Evolutionary conservation across 768 basidiomycete species (phyloP).

Genomic region (Kwoniella sp.): DNA sequence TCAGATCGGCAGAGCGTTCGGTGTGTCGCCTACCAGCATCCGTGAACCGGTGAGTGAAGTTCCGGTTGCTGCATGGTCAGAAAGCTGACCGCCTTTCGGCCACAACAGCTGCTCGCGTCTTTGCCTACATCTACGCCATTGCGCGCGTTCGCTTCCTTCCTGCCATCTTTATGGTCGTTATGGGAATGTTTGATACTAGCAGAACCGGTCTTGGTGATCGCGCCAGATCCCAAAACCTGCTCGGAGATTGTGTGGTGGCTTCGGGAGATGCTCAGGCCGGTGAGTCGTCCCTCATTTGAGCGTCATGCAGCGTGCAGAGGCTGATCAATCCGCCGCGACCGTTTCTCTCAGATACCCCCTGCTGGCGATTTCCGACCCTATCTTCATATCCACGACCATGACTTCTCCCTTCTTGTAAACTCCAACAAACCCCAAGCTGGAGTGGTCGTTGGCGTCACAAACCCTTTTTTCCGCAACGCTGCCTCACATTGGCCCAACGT

Average conservation of each 20-base stretch:
- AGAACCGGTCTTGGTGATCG: slow-evolving; percentile 85
- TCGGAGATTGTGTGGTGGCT: slow-evolving; percentile 87
- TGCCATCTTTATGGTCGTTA: slow-evolving; percentile 59
- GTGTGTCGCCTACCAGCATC: slow-evolving; percentile 50
- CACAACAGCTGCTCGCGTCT: slow-evolving; percentile 51
- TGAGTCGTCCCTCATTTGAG: slow-evolving; percentile 54
- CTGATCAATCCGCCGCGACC: neutral
- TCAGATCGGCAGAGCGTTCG: slow-evolving; percentile 70
- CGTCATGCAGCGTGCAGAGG: too few species aligned
- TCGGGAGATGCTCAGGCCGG: slow-evolving; percentile 80
- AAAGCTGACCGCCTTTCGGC: neutral
- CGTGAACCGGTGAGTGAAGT: slow-evolving; percentile 8
- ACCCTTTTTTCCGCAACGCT: slow-evolving; percentile 57
- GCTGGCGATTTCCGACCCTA: slow-evolving; percentile 87
- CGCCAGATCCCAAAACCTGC: slow-evolving; percentile 76
- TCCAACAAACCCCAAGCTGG: slow-evolving; percentile 61
- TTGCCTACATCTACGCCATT: slow-evolving; percentile 54
- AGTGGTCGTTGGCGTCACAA: slow-evolving; percentile 55
- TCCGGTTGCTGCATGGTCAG: neutral
- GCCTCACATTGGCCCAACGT: slow-evolving; percentile 57
- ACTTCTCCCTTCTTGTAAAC: slow-evolving; percentile 74
- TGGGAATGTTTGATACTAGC: slow-evolving; percentile 94
- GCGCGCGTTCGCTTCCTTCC: slow-evolving; percentile 52
- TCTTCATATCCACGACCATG: slow-evolving; percentile 94
- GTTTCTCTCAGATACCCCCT: slow-evolving; percentile 68